Evolutionary conservation across 192 early-diverging fungal genomes (phyloP).

Genomic region (Dissophora ornata): DNA sequence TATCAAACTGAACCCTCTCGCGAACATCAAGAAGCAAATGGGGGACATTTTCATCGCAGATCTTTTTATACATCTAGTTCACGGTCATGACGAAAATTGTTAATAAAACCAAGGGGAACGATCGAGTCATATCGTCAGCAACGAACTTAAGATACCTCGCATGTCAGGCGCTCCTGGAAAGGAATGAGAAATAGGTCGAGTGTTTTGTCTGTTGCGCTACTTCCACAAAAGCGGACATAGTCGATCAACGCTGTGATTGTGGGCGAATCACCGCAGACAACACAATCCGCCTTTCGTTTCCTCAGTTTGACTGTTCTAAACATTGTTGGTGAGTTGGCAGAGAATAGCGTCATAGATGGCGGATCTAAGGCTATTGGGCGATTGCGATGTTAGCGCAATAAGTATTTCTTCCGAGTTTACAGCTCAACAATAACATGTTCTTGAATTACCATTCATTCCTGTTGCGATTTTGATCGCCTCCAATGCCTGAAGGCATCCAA

Average conservation of each 20-base stretch:
- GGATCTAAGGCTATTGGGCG: slow-evolving; percentile 53
- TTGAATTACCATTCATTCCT: slow-evolving; percentile 63
- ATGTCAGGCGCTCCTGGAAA: slow-evolving; percentile 30
- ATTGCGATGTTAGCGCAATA: no score
- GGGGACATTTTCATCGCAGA: slow-evolving; percentile 47
- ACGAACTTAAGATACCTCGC: slow-evolving; percentile 23
- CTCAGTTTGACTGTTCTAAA: slow-evolving; percentile 88
- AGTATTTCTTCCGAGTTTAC: no score
- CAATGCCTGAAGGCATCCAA: slow-evolving; percentile 93
- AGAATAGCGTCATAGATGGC: slow-evolving; percentile 84
- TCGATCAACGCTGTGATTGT: slow-evolving; percentile 86
- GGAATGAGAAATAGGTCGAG: slow-evolving; percentile 24
- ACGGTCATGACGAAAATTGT: background rate
- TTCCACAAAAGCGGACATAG: slow-evolving; percentile 92
- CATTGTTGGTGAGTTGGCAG: slow-evolving; percentile 72
- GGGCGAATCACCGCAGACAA: slow-evolving; percentile 88
- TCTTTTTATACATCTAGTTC: slow-evolving; percentile 59
- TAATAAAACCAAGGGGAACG: background rate
- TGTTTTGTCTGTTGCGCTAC: slow-evolving; percentile 81
- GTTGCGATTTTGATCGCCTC: slow-evolving; percentile 89
- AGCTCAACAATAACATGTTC: background rate
- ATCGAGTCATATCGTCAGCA: background rate
- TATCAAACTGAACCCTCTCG: slow-evolving; percentile 84
- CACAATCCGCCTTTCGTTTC: slow-evolving; percentile 73
- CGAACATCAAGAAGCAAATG: slow-evolving; percentile 93